These are phyloP conservation scores for Tylopilus vinaceipallidus DNA, from an alignment of 768 basidiomycete species.

Conservation along the genomic window DNA sequence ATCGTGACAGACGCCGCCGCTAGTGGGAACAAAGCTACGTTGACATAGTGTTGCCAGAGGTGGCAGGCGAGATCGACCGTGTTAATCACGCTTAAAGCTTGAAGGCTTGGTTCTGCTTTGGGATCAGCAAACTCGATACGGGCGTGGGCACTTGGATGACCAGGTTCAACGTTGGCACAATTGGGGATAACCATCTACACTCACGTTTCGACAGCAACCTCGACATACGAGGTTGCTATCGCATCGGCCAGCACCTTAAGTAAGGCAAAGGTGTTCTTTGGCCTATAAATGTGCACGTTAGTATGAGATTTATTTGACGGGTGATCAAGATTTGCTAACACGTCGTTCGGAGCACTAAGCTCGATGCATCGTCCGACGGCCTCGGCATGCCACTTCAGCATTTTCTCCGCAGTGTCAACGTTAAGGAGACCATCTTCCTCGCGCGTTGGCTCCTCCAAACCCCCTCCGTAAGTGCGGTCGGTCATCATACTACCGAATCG, in stretches of 20 bases:
- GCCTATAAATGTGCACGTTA: slow-evolving; percentile 43
- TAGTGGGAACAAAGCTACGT: slow-evolving; percentile 85
- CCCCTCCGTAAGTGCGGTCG: slow-evolving; percentile 47
- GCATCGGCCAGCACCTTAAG: slow-evolving; percentile 85
- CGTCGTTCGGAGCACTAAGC: slow-evolving; percentile 74
- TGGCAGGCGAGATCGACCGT: slow-evolving; percentile 86
- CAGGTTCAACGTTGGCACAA: neutral
- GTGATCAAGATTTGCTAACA: slow-evolving; percentile 51
- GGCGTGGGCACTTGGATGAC: slow-evolving; percentile 54
- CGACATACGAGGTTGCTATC: slow-evolving; percentile 80
- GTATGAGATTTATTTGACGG: neutral
- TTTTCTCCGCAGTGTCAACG: slow-evolving; percentile 78
- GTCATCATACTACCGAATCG: slow-evolving; percentile 82
- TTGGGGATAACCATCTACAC: slow-evolving; percentile 28
- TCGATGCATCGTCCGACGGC: slow-evolving; percentile 94
- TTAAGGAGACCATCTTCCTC: slow-evolving; percentile 83
- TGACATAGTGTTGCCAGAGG: slow-evolving; percentile 96
- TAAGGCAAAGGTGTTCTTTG: slow-evolving; percentile 84
- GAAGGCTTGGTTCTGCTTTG: slow-evolving; percentile 78
- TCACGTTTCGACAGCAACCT: slow-evolving; percentile 90
- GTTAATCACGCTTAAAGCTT: slow-evolving; percentile 61
- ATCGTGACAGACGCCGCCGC: slow-evolving; percentile 82
- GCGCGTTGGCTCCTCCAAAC: slow-evolving; percentile 64
- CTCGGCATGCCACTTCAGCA: slow-evolving; percentile 98
- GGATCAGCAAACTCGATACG: slow-evolving; percentile 72